phyloP scores from a whole-genome alignment of 176 grass and related monocot genomes.

The Oryza punctata region DNA sequence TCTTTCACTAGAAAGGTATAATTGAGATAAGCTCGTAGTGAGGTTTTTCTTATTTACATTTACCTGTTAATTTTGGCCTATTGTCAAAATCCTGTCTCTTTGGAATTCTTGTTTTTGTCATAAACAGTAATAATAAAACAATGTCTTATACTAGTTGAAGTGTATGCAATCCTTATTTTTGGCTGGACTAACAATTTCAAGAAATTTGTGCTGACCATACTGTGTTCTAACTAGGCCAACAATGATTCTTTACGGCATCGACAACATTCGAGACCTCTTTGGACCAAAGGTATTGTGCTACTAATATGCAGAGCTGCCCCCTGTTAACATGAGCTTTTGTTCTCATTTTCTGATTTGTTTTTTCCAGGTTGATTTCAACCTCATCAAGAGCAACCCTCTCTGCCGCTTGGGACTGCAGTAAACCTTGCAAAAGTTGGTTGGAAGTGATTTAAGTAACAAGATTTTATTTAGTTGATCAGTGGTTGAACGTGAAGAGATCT shows the following conservation, averaged over 20 bases:
- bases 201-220: background rate
- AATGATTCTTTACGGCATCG: constrained; percentile 85
- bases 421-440: background rate
- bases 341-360: constrained; percentile 5
- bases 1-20: constrained; percentile 96
- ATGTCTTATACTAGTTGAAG: background rate
- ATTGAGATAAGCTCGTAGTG: background rate
- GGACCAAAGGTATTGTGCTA: constrained; percentile 69
- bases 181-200: background rate
- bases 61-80: background rate
- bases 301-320: background rate
- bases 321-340: background rate
- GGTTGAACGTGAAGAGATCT: too few relatives aligned
- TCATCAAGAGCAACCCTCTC: constrained; percentile 68
- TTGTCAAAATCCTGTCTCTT: background rate
- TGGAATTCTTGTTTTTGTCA: background rate
- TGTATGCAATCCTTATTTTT: background rate
- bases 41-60: background rate
- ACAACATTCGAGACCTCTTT: constrained; percentile 91
- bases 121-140: background rate
- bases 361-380: constrained; percentile 89
- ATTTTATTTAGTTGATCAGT: background rate
- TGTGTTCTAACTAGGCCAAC: constrained; percentile 64
- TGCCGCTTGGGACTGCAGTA: constrained; percentile 68
- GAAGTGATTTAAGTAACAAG: background rate